phyloP scores from a whole-genome alignment of 768 basidiomycete species.

The Hebeloma cylindrosporum region DNA sequence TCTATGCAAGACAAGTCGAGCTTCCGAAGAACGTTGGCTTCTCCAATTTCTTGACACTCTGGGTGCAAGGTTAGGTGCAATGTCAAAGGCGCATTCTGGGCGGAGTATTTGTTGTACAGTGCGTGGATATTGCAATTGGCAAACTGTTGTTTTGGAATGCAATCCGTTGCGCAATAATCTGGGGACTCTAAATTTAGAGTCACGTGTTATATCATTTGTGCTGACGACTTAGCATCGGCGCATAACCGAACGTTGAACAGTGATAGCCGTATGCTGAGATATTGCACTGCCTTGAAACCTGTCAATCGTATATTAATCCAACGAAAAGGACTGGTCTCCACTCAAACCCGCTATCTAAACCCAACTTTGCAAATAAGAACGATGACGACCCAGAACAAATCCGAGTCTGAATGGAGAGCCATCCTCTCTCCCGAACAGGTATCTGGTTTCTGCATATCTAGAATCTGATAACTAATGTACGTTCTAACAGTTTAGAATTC shows the following conservation, averaged over 20 bases:
- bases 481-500: constrained; percentile 69
- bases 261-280: constrained; percentile 17
- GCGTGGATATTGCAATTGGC: background rate
- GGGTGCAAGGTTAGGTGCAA: background rate
- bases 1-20: constrained; percentile 89
- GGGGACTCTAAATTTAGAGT: constrained; percentile 15
- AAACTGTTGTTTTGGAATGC: constrained; percentile 11
- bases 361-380: constrained; percentile 20
- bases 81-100: constrained; percentile 4
- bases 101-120: constrained; percentile 1
- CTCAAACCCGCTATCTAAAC: background rate
- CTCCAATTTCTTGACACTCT: constrained; percentile 15
- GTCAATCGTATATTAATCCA: constrained; percentile 17
- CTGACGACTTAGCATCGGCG: no score
- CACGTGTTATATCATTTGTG: constrained; percentile 8
- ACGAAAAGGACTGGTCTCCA: background rate
- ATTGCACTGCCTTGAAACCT: constrained; percentile 17
- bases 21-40: constrained; percentile 60
- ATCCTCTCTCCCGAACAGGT: constrained; percentile 82
- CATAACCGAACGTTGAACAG: background rate
- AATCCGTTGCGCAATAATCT: constrained; percentile 4
- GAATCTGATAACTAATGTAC: background rate
- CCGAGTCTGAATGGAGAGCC: constrained; percentile 83
- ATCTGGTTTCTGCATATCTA: constrained; percentile 15
- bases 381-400: constrained; percentile 46